Conservation (phyloP, 306 rosid genomes). For the Hippophae tibetana region DNA sequence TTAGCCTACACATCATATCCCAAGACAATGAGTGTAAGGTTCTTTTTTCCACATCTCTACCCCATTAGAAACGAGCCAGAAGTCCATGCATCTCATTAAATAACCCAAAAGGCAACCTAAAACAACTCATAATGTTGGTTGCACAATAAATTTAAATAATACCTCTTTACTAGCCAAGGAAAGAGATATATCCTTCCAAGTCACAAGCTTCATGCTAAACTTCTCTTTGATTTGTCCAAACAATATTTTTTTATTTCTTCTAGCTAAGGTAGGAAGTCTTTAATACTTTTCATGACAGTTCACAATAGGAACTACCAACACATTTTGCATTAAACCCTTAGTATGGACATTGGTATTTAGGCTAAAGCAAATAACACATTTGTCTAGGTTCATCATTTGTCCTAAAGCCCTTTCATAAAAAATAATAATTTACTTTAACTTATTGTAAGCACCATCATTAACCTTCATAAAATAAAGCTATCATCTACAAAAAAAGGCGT, state of each 20-base stretch:
- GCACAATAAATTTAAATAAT: not conserved
- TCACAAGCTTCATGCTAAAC: not conserved
- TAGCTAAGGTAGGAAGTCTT: not conserved
- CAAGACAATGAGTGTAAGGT: not conserved
- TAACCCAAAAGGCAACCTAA: too few species aligned
- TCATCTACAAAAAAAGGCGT: not conserved
- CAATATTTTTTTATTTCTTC: not conserved
- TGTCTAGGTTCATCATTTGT: not conserved
- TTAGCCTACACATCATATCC: not conserved
- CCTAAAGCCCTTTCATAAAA: not conserved
- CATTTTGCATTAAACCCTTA: too few species aligned
- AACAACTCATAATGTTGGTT: not conserved
- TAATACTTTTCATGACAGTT: not conserved
- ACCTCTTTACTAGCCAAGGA: not conserved
- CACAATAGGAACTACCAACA: too few species aligned
- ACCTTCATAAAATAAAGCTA: not conserved
- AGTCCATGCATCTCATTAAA: not conserved
- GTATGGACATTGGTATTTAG: too few species aligned
- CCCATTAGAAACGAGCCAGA: not conserved
- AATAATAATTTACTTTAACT: too few species aligned
- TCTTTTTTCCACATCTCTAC: not conserved
- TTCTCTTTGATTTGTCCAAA: not conserved
- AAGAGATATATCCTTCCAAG: not conserved
- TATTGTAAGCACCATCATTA: not conserved
- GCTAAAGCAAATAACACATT: too few species aligned